Evolutionary conservation across 2,329 filamentous ascomycete genomes (phyloP).

Genomic region (Fusarium sp.): DNA sequence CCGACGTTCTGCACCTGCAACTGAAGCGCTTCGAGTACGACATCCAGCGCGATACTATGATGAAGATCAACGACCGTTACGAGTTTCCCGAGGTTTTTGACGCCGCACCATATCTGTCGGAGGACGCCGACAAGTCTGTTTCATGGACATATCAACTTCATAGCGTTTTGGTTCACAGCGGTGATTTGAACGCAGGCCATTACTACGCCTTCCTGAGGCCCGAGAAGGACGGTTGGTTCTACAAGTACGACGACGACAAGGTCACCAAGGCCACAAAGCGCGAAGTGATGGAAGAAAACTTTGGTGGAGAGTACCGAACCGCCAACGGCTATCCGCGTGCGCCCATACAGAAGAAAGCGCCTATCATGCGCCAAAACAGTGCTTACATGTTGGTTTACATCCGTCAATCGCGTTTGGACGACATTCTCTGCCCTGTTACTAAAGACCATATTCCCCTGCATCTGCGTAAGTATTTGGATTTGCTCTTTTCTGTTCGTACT

Average conservation of each 20-base stretch:
- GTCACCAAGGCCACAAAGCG: slow-evolving; percentile 93
- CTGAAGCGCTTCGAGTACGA: slow-evolving; percentile 99
- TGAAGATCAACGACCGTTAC: slow-evolving; percentile 96
- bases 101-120: slow-evolving; percentile 85
- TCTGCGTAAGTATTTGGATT: slow-evolving; percentile 67
- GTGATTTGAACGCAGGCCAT: slow-evolving; percentile 95
- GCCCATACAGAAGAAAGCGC: slow-evolving; percentile 64
- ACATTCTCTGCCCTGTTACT: slow-evolving; percentile 81
- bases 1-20: slow-evolving; percentile 92
- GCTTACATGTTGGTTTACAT: slow-evolving; percentile 99
- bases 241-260: slow-evolving; percentile 96
- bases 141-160: slow-evolving; percentile 93
- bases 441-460: slow-evolving; percentile 83
- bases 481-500: background rate
- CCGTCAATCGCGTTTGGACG: slow-evolving; percentile 84
- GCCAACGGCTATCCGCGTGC: slow-evolving; percentile 60
- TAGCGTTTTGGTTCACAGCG: slow-evolving; percentile 94
- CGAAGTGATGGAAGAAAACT: slow-evolving; percentile 96
- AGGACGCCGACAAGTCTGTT: slow-evolving; percentile 87
- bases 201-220: slow-evolving; percentile 99
- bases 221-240: slow-evolving; percentile 91
- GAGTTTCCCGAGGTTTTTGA: slow-evolving; percentile 89
- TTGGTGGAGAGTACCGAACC: slow-evolving; percentile 82
- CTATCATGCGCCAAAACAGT: slow-evolving; percentile 76
- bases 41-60: slow-evolving; percentile 94